phyloP scores from a whole-genome alignment of 2,329 filamentous ascomycete genomes.

The Pestalotiopsis sp. region DNA sequence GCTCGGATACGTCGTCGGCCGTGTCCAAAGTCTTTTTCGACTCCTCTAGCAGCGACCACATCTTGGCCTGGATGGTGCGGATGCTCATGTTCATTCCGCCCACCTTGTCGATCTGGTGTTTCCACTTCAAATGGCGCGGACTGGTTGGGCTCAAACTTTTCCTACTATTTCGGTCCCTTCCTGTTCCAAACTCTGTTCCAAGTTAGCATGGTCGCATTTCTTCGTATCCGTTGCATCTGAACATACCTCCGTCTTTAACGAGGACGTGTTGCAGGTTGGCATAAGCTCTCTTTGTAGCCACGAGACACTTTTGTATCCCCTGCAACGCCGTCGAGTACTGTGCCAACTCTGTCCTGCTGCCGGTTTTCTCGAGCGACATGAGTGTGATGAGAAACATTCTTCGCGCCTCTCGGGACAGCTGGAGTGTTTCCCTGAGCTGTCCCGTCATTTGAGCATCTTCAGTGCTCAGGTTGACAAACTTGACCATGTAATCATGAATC shows the following conservation, averaged over 20 bases:
- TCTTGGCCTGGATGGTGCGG: slow-evolving; percentile 88
- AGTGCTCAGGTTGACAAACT: neutral
- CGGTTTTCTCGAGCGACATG: slow-evolving; percentile 81
- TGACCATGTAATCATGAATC: neutral
- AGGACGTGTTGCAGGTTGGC: slow-evolving; percentile 7
- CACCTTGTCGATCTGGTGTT: slow-evolving; percentile 85
- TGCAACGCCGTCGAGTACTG: slow-evolving; percentile 81
- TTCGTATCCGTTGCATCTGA: too few relatives aligned
- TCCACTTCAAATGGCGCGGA: slow-evolving; percentile 80
- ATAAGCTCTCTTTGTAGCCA: slow-evolving; percentile 47
- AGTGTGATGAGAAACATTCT: slow-evolving; percentile 89
- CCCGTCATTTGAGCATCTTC: slow-evolving; percentile 68
- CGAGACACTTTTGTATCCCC: slow-evolving; percentile 68
- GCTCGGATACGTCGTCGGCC: slow-evolving; percentile 71
- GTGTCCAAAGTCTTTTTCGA: slow-evolving; percentile 79
- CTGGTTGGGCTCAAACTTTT: slow-evolving; percentile 61
- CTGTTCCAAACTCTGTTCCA: slow-evolving; percentile 2
- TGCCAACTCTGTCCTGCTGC: slow-evolving; percentile 73
- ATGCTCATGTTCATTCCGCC: slow-evolving; percentile 89
- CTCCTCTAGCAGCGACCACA: slow-evolving; percentile 89
- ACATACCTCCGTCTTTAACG: slow-evolving; percentile 73
- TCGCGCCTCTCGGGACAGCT: slow-evolving; percentile 69
- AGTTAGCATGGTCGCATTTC: neutral
- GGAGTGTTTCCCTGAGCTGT: slow-evolving; percentile 9
- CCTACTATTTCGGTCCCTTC: slow-evolving; percentile 28